Evolutionary conservation across 805 yeast species (phyloP).

Genomic region (Saturnispora sekii): DNA sequence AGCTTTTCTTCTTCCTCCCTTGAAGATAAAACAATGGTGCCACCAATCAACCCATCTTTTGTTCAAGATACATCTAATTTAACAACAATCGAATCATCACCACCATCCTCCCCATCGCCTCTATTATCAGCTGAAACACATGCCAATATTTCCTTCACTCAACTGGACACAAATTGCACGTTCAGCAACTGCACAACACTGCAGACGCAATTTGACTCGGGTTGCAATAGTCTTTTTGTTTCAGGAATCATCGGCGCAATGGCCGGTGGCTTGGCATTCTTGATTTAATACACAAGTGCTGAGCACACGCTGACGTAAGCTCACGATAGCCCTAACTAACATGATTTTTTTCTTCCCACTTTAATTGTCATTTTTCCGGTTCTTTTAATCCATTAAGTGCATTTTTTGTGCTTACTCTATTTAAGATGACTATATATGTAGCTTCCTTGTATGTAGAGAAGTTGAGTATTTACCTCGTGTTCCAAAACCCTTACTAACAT

Average conservation of each 20-base stretch:
- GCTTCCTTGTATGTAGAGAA: constrained; percentile 51
- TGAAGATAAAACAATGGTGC: too few species aligned
- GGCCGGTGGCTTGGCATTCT: constrained; percentile 18
- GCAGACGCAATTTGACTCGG: constrained; percentile 6
- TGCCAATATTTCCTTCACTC: too few species aligned
- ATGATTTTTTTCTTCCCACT: not conserved
- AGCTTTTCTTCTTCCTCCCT: too few species aligned
- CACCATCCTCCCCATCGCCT: too few species aligned
- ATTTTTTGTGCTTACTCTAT: too few species aligned
- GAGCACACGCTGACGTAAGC: not conserved
- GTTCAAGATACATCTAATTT: too few species aligned
- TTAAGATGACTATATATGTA: constrained; percentile 50
- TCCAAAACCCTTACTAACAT: constrained; percentile 4
- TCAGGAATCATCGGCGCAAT: constrained; percentile 16
- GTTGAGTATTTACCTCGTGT: not conserved
- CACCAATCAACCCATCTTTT: too few species aligned
- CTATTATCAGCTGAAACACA: too few species aligned
- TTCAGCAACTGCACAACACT: not conserved
- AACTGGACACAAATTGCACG: not conserved
- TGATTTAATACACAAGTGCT: constrained; percentile 11
- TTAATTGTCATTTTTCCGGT: not conserved
- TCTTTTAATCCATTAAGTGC: too few species aligned
- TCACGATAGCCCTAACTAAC: not conserved
- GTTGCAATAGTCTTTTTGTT: constrained; percentile 6
- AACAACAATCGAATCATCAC: too few species aligned